Percentiles rank a stretch among this genome's conserved stretches.
Conservation (phyloP, 805 yeast species). For the Candida dajiaensis region DNA sequence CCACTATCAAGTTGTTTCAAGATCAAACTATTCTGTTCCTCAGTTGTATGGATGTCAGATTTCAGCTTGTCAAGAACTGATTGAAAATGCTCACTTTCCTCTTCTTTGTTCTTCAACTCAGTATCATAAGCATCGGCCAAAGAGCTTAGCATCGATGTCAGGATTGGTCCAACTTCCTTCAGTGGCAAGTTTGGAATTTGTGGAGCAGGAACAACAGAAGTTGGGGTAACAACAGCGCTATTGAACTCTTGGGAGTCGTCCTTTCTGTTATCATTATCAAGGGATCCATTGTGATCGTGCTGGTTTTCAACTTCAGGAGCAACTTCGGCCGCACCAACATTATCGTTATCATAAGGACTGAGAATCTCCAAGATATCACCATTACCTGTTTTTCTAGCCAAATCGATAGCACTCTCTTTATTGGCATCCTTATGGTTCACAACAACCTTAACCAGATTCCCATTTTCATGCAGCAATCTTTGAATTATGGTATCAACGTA, state of each 20-base stretch:
- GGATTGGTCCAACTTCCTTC: conserved; percentile 23
- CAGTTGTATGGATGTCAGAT: conserved; percentile 33
- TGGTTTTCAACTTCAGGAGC: neutral
- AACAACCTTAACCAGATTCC: conserved; percentile 46
- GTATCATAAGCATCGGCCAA: conserved; percentile 48
- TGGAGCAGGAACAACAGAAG: neutral
- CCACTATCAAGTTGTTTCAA: conserved; percentile 18
- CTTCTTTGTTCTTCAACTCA: conserved; percentile 49
- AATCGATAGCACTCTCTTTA: conserved; percentile 83
- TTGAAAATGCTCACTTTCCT: conserved; percentile 44
- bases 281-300: neutral
- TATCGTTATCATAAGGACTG: conserved; percentile 23
- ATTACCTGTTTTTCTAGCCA: conserved; percentile 59
- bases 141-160: conserved; percentile 34
- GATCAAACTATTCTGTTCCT: conserved; percentile 25
- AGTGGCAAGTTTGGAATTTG: conserved; percentile 19
- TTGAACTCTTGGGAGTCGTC: neutral
- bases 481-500: conserved; percentile 47
- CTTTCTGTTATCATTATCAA: conserved; percentile 7
- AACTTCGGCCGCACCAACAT: neutral
- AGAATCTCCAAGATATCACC: conserved; percentile 37
- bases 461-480: conserved; percentile 33
- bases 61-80: conserved; percentile 35
- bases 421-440: conserved; percentile 71
- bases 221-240: conserved; percentile 1